Evolutionary conservation across 495 filamentous ascomycete genomes (phyloP).

Genomic region (Glutinoglossum americanum): DNA sequence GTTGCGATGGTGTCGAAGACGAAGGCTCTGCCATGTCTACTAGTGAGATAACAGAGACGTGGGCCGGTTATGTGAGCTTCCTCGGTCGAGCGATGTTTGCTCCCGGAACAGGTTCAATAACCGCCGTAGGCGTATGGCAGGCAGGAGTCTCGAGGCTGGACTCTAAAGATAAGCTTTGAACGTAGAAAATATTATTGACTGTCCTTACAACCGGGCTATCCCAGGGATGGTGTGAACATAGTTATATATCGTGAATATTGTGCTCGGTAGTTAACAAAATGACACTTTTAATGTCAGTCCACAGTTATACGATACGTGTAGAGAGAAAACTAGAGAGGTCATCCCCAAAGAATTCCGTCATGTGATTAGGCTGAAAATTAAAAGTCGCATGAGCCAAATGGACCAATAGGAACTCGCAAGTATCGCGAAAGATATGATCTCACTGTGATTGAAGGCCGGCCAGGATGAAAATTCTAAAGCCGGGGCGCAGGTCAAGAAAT

Average conservation of each 20-base stretch:
- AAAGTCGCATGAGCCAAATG: neutral
- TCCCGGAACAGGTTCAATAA: neutral
- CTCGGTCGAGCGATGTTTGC: neutral
- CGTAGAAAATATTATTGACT: too few relatives aligned
- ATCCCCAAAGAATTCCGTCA: too few relatives aligned
- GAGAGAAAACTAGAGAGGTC: neutral
- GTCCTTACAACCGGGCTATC: too few relatives aligned
- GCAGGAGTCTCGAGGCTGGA: too few relatives aligned
- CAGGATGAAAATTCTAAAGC: too few relatives aligned
- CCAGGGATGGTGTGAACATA: too few relatives aligned
- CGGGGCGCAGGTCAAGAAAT: neutral
- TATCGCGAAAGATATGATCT: neutral
- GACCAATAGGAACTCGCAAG: neutral
- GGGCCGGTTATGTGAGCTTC: neutral
- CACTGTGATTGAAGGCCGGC: neutral
- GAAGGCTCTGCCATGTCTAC: constrained; percentile 16
- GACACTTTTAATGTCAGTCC: too few relatives aligned
- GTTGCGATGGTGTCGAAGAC: neutral
- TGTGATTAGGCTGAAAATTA: too few relatives aligned
- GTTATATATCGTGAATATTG: too few relatives aligned
- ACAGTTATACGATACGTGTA: too few relatives aligned
- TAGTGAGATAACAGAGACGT: neutral
- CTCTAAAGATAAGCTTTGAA: too few relatives aligned
- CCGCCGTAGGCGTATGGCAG: neutral
- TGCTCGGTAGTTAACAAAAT: too few relatives aligned